Conservation (phyloP, 352 stramenopile species). For the Thraustotheca clavata region DNA sequence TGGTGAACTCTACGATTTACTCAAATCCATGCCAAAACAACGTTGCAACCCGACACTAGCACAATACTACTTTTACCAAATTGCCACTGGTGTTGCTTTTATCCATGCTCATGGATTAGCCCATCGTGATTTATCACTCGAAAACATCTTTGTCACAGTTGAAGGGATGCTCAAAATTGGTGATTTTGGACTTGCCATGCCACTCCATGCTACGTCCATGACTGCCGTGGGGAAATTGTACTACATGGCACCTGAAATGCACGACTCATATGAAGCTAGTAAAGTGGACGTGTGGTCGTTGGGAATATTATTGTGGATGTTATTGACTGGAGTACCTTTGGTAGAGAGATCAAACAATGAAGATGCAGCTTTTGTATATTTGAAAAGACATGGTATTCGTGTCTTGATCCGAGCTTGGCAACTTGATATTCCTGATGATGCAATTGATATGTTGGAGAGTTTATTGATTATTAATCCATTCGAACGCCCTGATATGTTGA, state of each 20-base stretch:
- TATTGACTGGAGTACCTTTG: conserved; percentile 53
- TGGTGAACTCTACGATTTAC: conserved; percentile 43
- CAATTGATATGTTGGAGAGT: background rate
- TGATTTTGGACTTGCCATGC: conserved; percentile 9
- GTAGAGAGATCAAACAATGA: conserved; percentile 26
- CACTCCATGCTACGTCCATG: background rate
- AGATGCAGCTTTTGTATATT: conserved; percentile 39
- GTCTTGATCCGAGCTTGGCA: background rate
- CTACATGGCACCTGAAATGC: conserved; percentile 7
- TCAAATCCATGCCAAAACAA: conserved; percentile 19
- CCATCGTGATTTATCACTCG: conserved; percentile 25
- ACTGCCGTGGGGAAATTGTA: background rate
- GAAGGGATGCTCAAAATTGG: conserved; percentile 5
- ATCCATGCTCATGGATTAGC: conserved; percentile 22
- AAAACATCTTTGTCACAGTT: conserved; percentile 24
- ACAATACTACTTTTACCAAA: conserved; percentile 17
- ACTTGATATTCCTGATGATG: background rate
- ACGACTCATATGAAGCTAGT: background rate
- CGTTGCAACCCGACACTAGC: too few species aligned
- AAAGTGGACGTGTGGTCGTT: conserved; percentile 1
- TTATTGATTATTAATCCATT: background rate
- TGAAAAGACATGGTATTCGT: conserved; percentile 26
- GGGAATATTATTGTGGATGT: conserved; percentile 48
- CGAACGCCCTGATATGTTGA: background rate
- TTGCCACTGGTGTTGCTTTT: conserved; percentile 11